Evolutionary conservation across 306 rosid genomes (phyloP), one percentile per base, ranked within the genome.

Genomic region (Sicyos edulis): DNA sequence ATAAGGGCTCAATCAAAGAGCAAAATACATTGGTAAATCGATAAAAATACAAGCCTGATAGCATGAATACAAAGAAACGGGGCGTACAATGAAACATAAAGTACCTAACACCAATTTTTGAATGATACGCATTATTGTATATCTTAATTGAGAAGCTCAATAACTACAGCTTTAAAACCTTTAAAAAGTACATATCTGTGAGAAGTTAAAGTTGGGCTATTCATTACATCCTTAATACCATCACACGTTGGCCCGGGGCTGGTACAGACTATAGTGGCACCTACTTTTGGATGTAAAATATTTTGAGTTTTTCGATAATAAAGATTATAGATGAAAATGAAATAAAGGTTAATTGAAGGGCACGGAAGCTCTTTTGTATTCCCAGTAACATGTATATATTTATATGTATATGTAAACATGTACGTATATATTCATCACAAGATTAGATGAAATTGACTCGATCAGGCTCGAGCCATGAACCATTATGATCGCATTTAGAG

Each of bases 121-220:
- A 42, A 42, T 54, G 12, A 45, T 66, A 12, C 19, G 8, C 45
- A 10, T 12, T 19, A 19, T 12, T 45, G 13, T 66, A 19, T 66
- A 66, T 66, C 54, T 66, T 44, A 45, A 45, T 45, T 10, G 22
- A 45, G 71, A n/a, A 66, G 24, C 54, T 20, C n/a, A 5, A 65
- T 65, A 44, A 10, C 20, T 65, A 20, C 54, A 11, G 13, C 55
- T 40, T 45, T 10, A 19, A 22, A 59, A 7, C 29, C 54, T n/a
- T 65, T 44, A 65, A 52, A 65, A 52, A 20, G 17, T 66, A 21
- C 52, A 21, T 11, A 11, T 44, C 54, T 20, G 7, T 44, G 19
- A 21, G 37, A 42, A 42, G 55, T 67, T 21, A 67, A 66, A 47
- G 20, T 47, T 45, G 10, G 12, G 0, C 21, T 20, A 21, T 21